These are phyloP conservation scores for Colletotrichum musae DNA, from an alignment of 2,329 filamentous ascomycete species.

Conservation along the genomic window DNA sequence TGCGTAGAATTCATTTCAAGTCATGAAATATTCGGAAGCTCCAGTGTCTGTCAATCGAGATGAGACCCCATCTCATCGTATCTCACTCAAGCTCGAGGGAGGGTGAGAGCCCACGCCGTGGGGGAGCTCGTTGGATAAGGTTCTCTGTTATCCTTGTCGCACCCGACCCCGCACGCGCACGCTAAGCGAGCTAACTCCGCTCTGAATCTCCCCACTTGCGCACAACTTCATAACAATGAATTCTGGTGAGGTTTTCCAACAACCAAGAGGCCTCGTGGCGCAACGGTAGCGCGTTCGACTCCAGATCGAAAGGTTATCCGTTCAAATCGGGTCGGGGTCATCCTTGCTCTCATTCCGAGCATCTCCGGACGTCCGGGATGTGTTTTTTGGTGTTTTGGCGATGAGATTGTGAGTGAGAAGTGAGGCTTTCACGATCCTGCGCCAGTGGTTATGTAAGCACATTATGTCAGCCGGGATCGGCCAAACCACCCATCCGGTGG, in stretches of 20 bases:
- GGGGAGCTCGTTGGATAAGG: conserved; percentile 27
- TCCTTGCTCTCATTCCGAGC: neutral
- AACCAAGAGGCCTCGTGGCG: conserved; percentile 27
- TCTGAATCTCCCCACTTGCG: no score
- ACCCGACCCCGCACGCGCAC: no score
- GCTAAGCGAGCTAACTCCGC: no score
- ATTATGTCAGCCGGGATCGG: no score
- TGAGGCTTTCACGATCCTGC: neutral
- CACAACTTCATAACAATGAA: neutral
- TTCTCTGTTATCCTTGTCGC: conserved; percentile 1
- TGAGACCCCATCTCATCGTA: neutral
- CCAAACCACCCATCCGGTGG: no score
- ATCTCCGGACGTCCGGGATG: no score
- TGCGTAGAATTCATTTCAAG: no score
- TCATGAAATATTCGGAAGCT: neutral
- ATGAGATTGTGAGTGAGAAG: neutral
- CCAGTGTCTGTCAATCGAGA: neutral
- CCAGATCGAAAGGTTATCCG: conserved; percentile 42
- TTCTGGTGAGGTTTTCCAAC: rapidly evolving
- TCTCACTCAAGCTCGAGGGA: conserved; percentile 6
- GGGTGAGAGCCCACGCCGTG: conserved; percentile 22
- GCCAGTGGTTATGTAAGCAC: no score
- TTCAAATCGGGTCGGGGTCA: conserved; percentile 41
- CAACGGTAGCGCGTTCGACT: conserved; percentile 42
- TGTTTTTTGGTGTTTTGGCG: neutral